Base-by-base conservation (phyloP, 2,329 filamentous ascomycete species). In the Fusarium siculi region DNA sequence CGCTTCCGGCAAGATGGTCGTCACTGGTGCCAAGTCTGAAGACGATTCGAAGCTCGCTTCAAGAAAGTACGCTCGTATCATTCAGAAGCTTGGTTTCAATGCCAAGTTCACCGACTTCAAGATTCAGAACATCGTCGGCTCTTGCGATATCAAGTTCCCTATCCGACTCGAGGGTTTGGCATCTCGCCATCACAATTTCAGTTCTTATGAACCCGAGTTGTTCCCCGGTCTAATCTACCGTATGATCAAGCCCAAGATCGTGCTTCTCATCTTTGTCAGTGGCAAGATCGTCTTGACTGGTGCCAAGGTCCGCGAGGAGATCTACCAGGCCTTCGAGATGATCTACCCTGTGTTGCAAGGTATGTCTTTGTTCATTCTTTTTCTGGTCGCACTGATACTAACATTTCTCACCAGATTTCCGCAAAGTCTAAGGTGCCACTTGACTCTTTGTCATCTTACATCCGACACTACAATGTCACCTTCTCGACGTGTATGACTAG, bases 231-330 rank as follows among this genome's bases (percentile, higher is more conserved):
- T 99, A 58, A 99, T 99, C 85, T 99, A 99, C 86, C 95, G 96
- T 83, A 99, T 99, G 96, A 98, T 98, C 88, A 98, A 98, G 88
- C 96, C 96, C 25, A 98, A 98, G 91, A 97, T 98, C 77, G 96
- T 98, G 60, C 91, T 98, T 32, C 87, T 98, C 81, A 98, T 99
- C 84, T 98, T 98, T 86, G 96, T 98, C 79, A 96, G 93, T 80
- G 96, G 96, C 80, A 98, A 98, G 89, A 98, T 98, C 72, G 96
- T 98, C 79, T 89, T 98, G 81, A 98, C 96, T 46, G 96, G 96
- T 80, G 96, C 96, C 76, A 98, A 99, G 83, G 95, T 98, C 74
- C 93, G 96, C 78, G 96, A 99, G 84, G 96, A 98, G 86, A 98
- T 99, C 77, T 97, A 97, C 81, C 93, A 96, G 83, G 95, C 95